Percentiles rank a stretch among this genome's conserved stretches.
These are phyloP conservation scores for Lablab purpureus DNA, from an alignment of 306 rosid genomes.

Conservation along the genomic window DNA sequence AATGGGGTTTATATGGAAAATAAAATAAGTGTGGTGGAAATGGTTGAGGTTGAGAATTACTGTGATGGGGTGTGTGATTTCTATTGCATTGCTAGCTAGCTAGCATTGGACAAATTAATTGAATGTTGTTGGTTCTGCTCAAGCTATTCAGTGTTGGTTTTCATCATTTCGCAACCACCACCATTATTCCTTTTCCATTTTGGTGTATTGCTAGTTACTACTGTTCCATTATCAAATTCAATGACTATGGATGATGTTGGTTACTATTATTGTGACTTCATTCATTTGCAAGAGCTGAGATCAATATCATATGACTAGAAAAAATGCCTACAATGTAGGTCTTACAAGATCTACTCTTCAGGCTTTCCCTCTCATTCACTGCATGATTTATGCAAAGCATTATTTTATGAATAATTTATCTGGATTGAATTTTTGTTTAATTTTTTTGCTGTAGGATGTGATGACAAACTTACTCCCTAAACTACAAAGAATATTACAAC, in stretches of 20 bases:
- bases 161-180: constrained; percentile 58
- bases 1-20: constrained; percentile 14
- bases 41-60: constrained; percentile 4
- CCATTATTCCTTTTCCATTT: constrained; percentile 48
- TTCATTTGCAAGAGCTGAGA: constrained; percentile 35
- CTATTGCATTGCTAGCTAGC: constrained; percentile 8
- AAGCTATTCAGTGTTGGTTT: constrained; percentile 49
- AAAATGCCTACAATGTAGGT: neutral
- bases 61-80: constrained; percentile 28
- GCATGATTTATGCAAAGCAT: too few species aligned
- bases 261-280: constrained; percentile 51
- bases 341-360: neutral
- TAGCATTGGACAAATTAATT: constrained; percentile 40
- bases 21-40: constrained; percentile 11
- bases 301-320: neutral
- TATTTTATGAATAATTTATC: too few species aligned
- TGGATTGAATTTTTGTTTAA: too few species aligned
- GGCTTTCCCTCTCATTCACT: neutral
- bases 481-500: too few species aligned
- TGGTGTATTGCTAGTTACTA: neutral
- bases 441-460: too few species aligned
- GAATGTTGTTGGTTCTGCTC: constrained; percentile 44
- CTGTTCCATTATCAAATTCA: constrained; percentile 42
- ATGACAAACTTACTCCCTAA: too few species aligned
- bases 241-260: constrained; percentile 34